Percentiles rank a stretch among this genome's conserved stretches.
phyloP scores from a whole-genome alignment of 495 filamentous ascomycete species.

The Xylaria intraflava region DNA sequence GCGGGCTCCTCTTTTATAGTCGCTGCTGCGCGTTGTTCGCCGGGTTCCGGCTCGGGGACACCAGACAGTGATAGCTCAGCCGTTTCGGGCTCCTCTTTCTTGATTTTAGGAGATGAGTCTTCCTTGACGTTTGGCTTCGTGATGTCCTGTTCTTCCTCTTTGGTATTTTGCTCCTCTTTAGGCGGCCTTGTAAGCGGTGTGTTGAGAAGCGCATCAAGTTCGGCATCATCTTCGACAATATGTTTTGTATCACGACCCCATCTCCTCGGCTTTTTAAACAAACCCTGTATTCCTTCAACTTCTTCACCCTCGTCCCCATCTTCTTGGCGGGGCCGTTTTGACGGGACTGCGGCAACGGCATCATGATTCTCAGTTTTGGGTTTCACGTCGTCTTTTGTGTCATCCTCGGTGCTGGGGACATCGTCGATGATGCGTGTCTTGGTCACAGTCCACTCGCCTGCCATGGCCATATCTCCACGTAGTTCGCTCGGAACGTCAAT shows the following conservation, averaged over 20 bases:
- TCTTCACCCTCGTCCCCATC: slow-evolving; percentile 56
- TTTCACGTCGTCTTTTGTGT: slow-evolving; percentile 9
- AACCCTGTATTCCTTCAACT: slow-evolving; percentile 51
- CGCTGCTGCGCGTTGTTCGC: slow-evolving; percentile 13
- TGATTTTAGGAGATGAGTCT: slow-evolving; percentile 19
- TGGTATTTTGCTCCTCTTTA: slow-evolving; percentile 33
- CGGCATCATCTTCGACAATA: slow-evolving; percentile 59
- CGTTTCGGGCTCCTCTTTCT: slow-evolving; percentile 29
- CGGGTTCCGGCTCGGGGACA: slow-evolving; percentile 20
- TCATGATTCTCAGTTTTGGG: slow-evolving; percentile 33
- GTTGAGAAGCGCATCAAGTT: slow-evolving; percentile 66
- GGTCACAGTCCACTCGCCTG: slow-evolving; percentile 82
- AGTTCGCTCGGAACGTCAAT: slow-evolving; percentile 77
- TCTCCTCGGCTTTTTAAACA: slow-evolving; percentile 52
- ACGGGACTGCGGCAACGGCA: slow-evolving; percentile 48
- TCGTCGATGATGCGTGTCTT: slow-evolving; percentile 42
- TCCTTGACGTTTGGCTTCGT: slow-evolving; percentile 31
- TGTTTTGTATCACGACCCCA: slow-evolving; percentile 69
- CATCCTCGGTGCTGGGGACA: slow-evolving; percentile 10
- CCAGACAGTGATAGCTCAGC: slow-evolving; percentile 5
- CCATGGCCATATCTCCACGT: slow-evolving; percentile 72
- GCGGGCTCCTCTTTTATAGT: slow-evolving; percentile 33
- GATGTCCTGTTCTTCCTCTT: slow-evolving; percentile 25
- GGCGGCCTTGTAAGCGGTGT: slow-evolving; percentile 27
- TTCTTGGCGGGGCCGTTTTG: slow-evolving; percentile 60